Percentiles rank a stretch among this genome's conserved stretches.
Conservation (phyloP, 805 yeast species). For the Metschnikowia gelsemii region DNA sequence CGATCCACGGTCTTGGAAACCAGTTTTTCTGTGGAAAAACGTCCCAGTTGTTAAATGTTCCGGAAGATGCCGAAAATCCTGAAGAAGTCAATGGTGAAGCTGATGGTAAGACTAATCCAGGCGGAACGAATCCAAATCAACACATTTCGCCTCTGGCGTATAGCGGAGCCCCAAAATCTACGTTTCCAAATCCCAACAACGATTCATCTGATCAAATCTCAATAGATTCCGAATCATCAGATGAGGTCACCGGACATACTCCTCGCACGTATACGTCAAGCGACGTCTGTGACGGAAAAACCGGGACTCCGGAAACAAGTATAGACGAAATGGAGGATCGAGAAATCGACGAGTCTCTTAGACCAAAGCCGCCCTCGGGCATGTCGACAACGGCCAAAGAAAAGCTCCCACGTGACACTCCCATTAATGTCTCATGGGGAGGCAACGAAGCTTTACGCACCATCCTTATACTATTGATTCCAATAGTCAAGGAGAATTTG, state of each 20-base stretch:
- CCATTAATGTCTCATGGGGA: slow-evolving; percentile 54
- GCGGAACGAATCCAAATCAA: too few relatives aligned
- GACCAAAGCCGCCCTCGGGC: slow-evolving; percentile 56
- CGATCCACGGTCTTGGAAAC: slow-evolving; percentile 29
- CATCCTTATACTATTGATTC: slow-evolving; percentile 41
- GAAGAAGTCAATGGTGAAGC: neutral
- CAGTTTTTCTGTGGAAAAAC: slow-evolving; percentile 27
- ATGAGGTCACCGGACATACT: neutral
- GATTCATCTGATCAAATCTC: slow-evolving; percentile 2
- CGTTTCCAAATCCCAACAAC: neutral
- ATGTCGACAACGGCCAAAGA: slow-evolving; percentile 58
- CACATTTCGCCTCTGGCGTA: too few relatives aligned
- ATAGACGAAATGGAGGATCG: slow-evolving; percentile 8
- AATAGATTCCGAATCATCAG: slow-evolving; percentile 2
- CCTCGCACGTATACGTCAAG: neutral
- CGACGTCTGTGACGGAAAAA: neutral
- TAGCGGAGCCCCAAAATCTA: too few relatives aligned
- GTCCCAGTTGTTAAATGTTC: slow-evolving; percentile 14
- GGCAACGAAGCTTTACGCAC: slow-evolving; percentile 51
- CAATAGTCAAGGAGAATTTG: slow-evolving; percentile 31
- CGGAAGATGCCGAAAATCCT: neutral
- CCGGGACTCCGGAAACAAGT: neutral
- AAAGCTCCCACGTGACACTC: slow-evolving; percentile 50
- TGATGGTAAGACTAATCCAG: neutral
- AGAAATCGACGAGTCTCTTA: slow-evolving; percentile 39